Conservation (phyloP, 2,329 filamentous ascomycete genomes). For the Colletotrichum agaves region DNA sequence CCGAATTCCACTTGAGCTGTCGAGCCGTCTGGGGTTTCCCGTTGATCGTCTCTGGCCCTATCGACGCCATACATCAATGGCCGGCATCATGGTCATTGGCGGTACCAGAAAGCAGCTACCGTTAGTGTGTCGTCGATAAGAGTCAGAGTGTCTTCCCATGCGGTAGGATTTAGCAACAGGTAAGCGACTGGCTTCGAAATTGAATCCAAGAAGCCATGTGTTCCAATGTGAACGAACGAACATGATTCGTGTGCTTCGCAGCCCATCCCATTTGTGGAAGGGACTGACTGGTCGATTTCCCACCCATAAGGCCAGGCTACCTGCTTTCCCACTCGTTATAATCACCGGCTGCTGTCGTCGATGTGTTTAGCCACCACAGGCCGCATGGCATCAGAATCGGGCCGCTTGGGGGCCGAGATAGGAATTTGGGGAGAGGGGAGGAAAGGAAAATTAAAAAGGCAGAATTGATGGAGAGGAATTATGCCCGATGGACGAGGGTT, state of each 20-base stretch:
- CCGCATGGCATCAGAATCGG: neutral
- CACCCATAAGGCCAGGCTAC: neutral
- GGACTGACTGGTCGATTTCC: constrained; percentile 7
- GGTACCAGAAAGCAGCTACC: neutral
- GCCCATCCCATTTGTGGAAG: neutral
- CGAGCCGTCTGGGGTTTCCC: neutral
- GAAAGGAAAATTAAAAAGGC: neutral
- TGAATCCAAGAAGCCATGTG: neutral
- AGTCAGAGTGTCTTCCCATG: neutral
- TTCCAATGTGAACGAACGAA: neutral
- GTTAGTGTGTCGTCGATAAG: neutral
- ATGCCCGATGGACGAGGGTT: constrained; percentile 29
- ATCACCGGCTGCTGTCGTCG: neutral
- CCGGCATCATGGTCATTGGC: neutral
- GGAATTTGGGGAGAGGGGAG: too few species aligned
- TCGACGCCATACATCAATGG: neutral
- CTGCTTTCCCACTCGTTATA: neutral
- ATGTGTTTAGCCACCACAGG: neutral
- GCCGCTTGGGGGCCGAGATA: neutral
- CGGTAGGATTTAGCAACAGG: neutral
- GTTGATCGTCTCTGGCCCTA: neutral
- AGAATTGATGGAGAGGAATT: neutral
- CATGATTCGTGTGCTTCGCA: constrained; percentile 1
- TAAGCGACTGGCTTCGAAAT: neutral
- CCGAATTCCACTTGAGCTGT: neutral